A percentile compares a stretch with the other conserved stretches of the same genome.
Evolutionary conservation across 2,329 filamentous ascomycete genomes (phyloP).

Genomic region (Coniella vitis): DNA sequence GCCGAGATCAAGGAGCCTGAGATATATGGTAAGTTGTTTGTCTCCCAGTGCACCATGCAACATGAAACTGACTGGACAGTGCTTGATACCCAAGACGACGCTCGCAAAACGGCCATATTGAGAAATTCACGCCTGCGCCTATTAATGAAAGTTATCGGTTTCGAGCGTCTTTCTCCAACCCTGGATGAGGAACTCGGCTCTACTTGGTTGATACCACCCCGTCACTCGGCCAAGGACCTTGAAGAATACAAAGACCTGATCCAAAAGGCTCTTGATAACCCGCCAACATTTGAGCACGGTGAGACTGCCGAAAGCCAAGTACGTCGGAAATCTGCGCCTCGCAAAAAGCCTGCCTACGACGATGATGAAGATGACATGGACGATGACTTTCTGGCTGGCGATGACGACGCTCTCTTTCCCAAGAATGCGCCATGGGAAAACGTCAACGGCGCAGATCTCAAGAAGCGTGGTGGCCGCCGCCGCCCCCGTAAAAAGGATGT

Average conservation of each 20-base stretch:
- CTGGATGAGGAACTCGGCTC: conserved; percentile 68
- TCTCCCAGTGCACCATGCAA: too few relatives aligned
- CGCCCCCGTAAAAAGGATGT: conserved; percentile 33
- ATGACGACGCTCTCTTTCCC: conserved; percentile 60
- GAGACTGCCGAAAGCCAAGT: conserved; percentile 70
- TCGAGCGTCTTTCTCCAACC: conserved; percentile 49
- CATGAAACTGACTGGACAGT: conserved; percentile 29
- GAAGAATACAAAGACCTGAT: conserved; percentile 65
- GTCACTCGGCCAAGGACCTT: conserved; percentile 57
- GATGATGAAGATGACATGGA: conserved; percentile 55
- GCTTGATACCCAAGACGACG: conserved; percentile 58
- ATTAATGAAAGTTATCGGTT: conserved; percentile 69
- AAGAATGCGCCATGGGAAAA: conserved; percentile 37
- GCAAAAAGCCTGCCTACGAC: conserved; percentile 58
- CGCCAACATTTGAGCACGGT: conserved; percentile 70
- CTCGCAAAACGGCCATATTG: conserved; percentile 68
- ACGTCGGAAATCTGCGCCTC: conserved; percentile 57
- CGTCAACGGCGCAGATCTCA: conserved; percentile 46
- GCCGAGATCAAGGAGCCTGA: conserved; percentile 33
- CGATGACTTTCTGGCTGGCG: conserved; percentile 37
- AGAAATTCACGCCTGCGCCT: conserved; percentile 84
- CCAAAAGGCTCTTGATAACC: conserved; percentile 70
- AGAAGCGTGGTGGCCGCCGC: conserved; percentile 54
- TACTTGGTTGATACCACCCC: conserved; percentile 68
- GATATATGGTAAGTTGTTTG: conserved; percentile 42